Percentiles rank a stretch among this genome's conserved stretches.
phyloP scores from a whole-genome alignment of 805 yeast genomes.

The Candida wancherniae region DNA sequence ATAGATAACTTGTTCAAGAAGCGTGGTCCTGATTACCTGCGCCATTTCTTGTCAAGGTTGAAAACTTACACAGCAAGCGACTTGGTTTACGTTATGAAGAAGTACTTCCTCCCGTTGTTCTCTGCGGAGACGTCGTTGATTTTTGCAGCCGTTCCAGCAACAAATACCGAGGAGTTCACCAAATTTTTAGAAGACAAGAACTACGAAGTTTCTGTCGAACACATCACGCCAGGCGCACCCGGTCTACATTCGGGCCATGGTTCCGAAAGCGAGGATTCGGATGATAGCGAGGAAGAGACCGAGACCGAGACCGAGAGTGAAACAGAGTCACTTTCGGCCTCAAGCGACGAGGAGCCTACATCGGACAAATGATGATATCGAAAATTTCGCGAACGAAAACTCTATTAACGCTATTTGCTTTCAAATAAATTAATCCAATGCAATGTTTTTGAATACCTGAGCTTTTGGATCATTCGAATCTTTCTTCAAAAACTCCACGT shows the following conservation, averaged over 20 bases:
- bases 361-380: constrained; percentile 3
- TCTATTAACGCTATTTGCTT: not conserved
- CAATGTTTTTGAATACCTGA: constrained; percentile 3
- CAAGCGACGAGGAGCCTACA: constrained; percentile 1
- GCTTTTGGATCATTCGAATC: constrained; percentile 13
- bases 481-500: constrained; percentile 21
- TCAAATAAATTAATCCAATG: constrained; percentile 2
- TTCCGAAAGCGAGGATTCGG: constrained; percentile 1
- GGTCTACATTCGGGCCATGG: constrained; percentile 8
- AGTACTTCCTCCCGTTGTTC: constrained; percentile 65
- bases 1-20: constrained; percentile 60
- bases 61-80: constrained; percentile 51
- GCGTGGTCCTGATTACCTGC: constrained; percentile 65
- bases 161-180: constrained; percentile 46
- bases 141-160: constrained; percentile 71
- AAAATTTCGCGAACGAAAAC: constrained; percentile 13
- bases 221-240: constrained; percentile 40
- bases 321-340: not conserved
- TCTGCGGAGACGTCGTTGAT: constrained; percentile 50
- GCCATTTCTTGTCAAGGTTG: constrained; percentile 48
- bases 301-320: constrained; percentile 11
- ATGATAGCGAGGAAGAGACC: constrained; percentile 4
- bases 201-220: constrained; percentile 56
- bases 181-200: constrained; percentile 50
- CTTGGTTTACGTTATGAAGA: constrained; percentile 44